These are phyloP conservation scores for Saturnispora sekii DNA, from an alignment of 805 yeast genomes.

Conservation along the genomic window DNA sequence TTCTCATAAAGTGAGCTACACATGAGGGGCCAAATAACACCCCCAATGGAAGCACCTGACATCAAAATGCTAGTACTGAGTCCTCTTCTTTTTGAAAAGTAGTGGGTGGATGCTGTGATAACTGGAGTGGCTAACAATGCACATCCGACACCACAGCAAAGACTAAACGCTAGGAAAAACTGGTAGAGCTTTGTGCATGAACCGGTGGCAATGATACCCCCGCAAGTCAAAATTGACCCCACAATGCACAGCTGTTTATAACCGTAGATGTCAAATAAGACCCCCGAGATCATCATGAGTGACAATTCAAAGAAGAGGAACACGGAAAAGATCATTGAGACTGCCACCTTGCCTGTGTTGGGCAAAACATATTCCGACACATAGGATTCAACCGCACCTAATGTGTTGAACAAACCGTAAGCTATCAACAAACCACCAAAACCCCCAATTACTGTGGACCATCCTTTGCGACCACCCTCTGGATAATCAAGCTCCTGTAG, in stretches of 20 bases:
- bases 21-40: slow-evolving; percentile 45
- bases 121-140: slow-evolving; percentile 35
- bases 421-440: slow-evolving; percentile 47
- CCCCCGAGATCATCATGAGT: slow-evolving; percentile 33
- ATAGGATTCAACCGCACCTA: slow-evolving; percentile 61
- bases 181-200: slow-evolving; percentile 38
- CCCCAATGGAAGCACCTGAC: slow-evolving; percentile 52
- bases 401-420: slow-evolving; percentile 57
- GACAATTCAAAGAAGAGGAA: slow-evolving; percentile 34
- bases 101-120: slow-evolving; percentile 32
- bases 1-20: slow-evolving; percentile 38
- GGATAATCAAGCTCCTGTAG: slow-evolving; percentile 28
- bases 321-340: slow-evolving; percentile 67
- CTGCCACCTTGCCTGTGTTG: slow-evolving; percentile 32
- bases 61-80: slow-evolving; percentile 53
- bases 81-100: slow-evolving; percentile 49
- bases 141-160: slow-evolving; percentile 37
- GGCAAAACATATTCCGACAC: slow-evolving; percentile 42
- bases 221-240: slow-evolving; percentile 29
- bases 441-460: slow-evolving; percentile 38
- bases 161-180: slow-evolving; percentile 42
- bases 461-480: slow-evolving; percentile 49
- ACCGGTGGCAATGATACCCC: slow-evolving; percentile 37
- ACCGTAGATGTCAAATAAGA: slow-evolving; percentile 37
- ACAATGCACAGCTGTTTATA: slow-evolving; percentile 28